Conservation (phyloP, 2,329 filamentous ascomycete species). For the Colletotrichum viniferum region DNA sequence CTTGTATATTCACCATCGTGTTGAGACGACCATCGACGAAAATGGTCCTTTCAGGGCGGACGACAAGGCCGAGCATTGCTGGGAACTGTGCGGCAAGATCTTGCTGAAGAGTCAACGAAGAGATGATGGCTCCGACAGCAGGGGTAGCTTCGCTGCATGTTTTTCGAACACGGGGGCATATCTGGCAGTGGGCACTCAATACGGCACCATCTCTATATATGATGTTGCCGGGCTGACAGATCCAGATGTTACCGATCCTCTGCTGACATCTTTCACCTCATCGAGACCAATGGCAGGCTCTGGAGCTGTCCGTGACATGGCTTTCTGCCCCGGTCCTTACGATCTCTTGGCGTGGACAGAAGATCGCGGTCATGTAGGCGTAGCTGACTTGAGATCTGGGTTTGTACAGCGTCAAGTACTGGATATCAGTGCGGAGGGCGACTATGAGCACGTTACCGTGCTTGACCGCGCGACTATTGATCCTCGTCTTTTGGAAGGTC, state of each 20-base stretch:
- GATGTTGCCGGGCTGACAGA: conserved; percentile 57
- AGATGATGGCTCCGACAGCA: conserved; percentile 57
- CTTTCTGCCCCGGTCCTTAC: conserved; percentile 87
- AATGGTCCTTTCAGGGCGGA: conserved; percentile 23
- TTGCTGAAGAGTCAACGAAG: conserved; percentile 63
- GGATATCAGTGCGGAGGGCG: conserved; percentile 62
- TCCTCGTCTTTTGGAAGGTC: conserved; percentile 53
- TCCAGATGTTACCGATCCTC: conserved; percentile 54
- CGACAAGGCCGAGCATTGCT: conserved; percentile 44
- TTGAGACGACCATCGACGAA: conserved; percentile 36
- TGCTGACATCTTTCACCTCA: conserved; percentile 78
- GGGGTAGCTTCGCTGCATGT: conserved; percentile 78
- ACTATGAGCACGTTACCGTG: conserved; percentile 60
- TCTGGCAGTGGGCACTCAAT: conserved; percentile 79
- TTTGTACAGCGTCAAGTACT: conserved; percentile 73
- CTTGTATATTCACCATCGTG: conserved; percentile 79
- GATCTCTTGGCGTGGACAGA: conserved; percentile 95
- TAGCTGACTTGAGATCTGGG: conserved; percentile 73
- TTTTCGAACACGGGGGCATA: conserved; percentile 76
- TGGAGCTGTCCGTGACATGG: conserved; percentile 88
- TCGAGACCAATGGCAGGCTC: conserved; percentile 72
- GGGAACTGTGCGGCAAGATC: conserved; percentile 56
- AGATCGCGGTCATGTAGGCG: conserved; percentile 76
- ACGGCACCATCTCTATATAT: conserved; percentile 79
- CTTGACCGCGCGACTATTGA: conserved; percentile 61